phyloP scores from a whole-genome alignment of 1,284 basidiomycete genomes.

The Inonotus obliquus region DNA sequence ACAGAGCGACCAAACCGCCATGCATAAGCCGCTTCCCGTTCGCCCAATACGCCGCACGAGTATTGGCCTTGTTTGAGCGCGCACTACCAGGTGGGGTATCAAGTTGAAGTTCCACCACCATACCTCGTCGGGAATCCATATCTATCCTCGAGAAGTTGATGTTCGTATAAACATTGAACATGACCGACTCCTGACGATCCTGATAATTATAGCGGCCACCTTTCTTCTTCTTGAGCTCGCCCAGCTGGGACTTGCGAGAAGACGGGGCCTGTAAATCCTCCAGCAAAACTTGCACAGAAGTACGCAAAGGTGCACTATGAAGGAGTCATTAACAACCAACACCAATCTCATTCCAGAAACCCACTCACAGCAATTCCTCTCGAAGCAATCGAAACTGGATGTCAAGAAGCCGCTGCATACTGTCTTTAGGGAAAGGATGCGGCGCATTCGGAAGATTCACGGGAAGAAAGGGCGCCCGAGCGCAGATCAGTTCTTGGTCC shows the following conservation, averaged over 20 bases:
- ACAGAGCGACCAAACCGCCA: conserved; percentile 52
- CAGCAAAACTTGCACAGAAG: conserved; percentile 30
- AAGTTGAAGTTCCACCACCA: conserved; percentile 40
- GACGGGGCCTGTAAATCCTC: conserved; percentile 28
- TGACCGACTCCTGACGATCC: conserved; percentile 38
- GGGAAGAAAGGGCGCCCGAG: conserved; percentile 48
- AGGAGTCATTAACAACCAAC: neutral
- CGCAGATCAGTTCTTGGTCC: conserved; percentile 49
- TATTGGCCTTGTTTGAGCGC: conserved; percentile 30
- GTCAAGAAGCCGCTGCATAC: conserved; percentile 61
- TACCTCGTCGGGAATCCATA: conserved; percentile 40
- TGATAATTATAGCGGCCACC: conserved; percentile 44
- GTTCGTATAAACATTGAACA: conserved; percentile 56
- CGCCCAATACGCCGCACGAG: conserved; percentile 47
- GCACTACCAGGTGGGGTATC: conserved; percentile 52
- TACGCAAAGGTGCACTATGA: conserved; percentile 29
- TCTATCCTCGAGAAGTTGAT: conserved; percentile 38
- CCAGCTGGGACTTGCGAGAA: conserved; percentile 26
- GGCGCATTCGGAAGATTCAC: conserved; percentile 52
- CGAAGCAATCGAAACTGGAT: conserved; percentile 66
- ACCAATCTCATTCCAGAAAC: conserved; percentile 19
- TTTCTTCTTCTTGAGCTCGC: conserved; percentile 33
- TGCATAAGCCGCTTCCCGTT: conserved; percentile 48
- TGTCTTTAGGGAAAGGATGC: conserved; percentile 49
- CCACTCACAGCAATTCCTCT: conserved; percentile 55